phyloP scores from a whole-genome alignment of 2,329 filamentous ascomycete genomes.

The Pseudogymnoascus sp. region DNA sequence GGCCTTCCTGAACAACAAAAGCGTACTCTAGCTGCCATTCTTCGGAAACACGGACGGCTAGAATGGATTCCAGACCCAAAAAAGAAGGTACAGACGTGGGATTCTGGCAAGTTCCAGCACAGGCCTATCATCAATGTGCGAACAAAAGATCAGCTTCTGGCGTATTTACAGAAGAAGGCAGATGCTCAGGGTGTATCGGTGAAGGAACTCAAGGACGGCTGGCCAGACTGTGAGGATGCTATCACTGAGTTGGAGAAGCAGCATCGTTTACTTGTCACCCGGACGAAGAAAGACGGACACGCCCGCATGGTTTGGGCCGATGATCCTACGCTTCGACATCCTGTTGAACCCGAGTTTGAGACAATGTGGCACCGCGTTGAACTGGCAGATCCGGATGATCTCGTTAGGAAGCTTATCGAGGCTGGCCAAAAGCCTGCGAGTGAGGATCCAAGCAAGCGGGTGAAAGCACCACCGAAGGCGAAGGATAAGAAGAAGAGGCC shows the following conservation, averaged over 20 bases:
- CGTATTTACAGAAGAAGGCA: conserved; percentile 71
- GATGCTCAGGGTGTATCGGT: conserved; percentile 76
- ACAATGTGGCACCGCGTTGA: conserved; percentile 74
- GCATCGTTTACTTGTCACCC: conserved; percentile 74
- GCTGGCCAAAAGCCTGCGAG: conserved; percentile 32
- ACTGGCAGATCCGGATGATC: conserved; percentile 49
- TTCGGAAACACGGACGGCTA: conserved; percentile 57
- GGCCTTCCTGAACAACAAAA: conserved; percentile 54
- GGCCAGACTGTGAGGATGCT: conserved; percentile 74
- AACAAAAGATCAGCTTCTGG: conserved; percentile 67
- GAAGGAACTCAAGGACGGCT: conserved; percentile 91
- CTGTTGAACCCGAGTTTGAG: conserved; percentile 76
- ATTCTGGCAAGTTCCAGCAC: conserved; percentile 70
- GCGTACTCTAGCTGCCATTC: conserved; percentile 57
- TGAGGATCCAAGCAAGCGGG: conserved; percentile 31
- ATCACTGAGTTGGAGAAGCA: conserved; percentile 71
- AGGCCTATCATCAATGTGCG: conserved; percentile 77
- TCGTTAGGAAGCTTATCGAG: conserved; percentile 34
- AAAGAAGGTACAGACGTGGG: conserved; percentile 59
- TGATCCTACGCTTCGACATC: conserved; percentile 67
- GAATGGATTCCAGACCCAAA: conserved; percentile 49
- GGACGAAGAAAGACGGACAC: conserved; percentile 86
- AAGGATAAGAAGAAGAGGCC: conserved; percentile 33
- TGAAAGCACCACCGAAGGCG: conserved; percentile 28
- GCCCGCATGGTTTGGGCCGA: conserved; percentile 85